Conservation (phyloP, 2,329 filamentous ascomycete genomes). For the Calonectria fujianensis region DNA sequence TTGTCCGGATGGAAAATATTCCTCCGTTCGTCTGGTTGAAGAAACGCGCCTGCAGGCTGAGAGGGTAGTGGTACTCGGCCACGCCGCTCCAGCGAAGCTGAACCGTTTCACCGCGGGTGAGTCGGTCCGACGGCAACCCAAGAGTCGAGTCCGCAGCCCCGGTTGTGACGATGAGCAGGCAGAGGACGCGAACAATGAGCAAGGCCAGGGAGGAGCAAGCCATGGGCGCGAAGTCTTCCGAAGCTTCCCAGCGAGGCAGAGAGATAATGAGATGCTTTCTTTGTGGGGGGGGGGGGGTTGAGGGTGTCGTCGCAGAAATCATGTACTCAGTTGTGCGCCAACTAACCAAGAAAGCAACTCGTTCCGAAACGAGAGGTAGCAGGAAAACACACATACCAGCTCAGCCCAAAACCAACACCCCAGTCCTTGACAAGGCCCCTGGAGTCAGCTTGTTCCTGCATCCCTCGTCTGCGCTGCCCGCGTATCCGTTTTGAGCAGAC, state of each 20-base stretch:
- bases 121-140: slow-evolving; percentile 4
- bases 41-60: slow-evolving; percentile 35
- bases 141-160: slow-evolving; percentile 10
- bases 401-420: not conserved
- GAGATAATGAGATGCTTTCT: too few relatives aligned
- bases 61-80: slow-evolving; percentile 27
- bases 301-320: too few relatives aligned
- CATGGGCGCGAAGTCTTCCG: not conserved
- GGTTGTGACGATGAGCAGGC: not conserved
- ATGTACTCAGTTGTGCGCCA: not conserved
- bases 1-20: slow-evolving; percentile 33
- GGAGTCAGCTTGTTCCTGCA: slow-evolving; percentile 4
- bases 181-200: not conserved
- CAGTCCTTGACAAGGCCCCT: not conserved
- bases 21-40: slow-evolving; percentile 29
- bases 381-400: not conserved
- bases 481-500: not conserved
- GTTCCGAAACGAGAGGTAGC: not conserved
- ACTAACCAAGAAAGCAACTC: not conserved
- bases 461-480: not conserved
- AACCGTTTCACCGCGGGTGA: slow-evolving; percentile 27
- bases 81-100: slow-evolving; percentile 28
- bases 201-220: not conserved
- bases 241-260: too few relatives aligned
- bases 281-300: too few relatives aligned